Conservation (phyloP, 139 green algal genomes). For the Trebouxia sp. region DNA sequence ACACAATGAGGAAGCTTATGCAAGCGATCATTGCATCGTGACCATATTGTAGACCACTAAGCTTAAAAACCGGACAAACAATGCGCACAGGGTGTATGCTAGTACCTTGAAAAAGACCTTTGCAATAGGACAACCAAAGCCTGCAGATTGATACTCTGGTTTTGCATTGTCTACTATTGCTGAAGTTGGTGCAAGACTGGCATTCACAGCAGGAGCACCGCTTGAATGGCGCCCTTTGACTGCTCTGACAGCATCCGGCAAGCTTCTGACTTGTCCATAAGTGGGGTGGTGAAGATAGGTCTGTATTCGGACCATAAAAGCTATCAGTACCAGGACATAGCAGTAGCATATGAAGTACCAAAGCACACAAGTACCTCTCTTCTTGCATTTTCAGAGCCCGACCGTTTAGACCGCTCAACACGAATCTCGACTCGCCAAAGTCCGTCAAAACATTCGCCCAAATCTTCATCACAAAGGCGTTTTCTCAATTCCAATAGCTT, state of each 20-base stretch:
- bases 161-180: constrained; percentile 15
- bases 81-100: constrained; percentile 15
- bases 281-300: constrained; percentile 17
- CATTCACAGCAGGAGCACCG: constrained; percentile 21
- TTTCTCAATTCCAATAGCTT: constrained; percentile 23
- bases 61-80: constrained; percentile 19
- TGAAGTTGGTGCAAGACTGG: constrained; percentile 22
- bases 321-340: constrained; percentile 14
- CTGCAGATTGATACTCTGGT: constrained; percentile 14
- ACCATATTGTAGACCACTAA: constrained; percentile 22
- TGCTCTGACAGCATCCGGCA: constrained; percentile 19
- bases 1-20: constrained; percentile 17
- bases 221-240: constrained; percentile 22
- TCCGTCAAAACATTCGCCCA: constrained; percentile 18
- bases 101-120: constrained; percentile 23
- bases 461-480: constrained; percentile 21
- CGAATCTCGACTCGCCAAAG: constrained; percentile 16
- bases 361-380: constrained; percentile 15
- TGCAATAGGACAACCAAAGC: constrained; percentile 19
- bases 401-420: constrained; percentile 23
- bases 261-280: constrained; percentile 23
- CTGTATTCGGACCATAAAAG: constrained; percentile 23
- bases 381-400: constrained; percentile 11
- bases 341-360: constrained; percentile 7
- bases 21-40: constrained; percentile 22